A percentile compares a stretch with the other conserved stretches of the same genome.
Evolutionary conservation across 2,329 filamentous ascomycete genomes (phyloP).

Genomic region (Chaetothyriales sp.): DNA sequence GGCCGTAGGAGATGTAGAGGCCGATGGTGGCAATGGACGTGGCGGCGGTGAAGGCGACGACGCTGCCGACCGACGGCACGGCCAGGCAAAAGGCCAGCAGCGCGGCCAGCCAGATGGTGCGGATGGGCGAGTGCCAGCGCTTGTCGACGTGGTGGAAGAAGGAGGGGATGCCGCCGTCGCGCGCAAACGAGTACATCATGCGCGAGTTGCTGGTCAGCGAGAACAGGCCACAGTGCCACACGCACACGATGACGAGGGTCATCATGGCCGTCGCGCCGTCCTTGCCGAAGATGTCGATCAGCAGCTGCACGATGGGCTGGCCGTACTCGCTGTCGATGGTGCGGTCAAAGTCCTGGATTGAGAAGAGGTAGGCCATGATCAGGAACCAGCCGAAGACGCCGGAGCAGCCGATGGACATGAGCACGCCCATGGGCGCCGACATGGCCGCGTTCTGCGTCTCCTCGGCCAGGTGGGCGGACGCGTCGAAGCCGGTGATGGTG

Average conservation of each 20-base stretch:
- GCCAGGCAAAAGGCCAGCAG: conserved; percentile 42
- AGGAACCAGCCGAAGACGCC: conserved; percentile 47
- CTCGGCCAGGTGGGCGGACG: conserved; percentile 41
- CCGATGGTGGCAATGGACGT: conserved; percentile 48
- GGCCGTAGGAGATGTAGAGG: conserved; percentile 45
- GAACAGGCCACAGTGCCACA: conserved; percentile 50
- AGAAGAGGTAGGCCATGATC: conserved; percentile 44
- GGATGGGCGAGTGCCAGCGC: conserved; percentile 34
- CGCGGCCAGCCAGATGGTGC: conserved; percentile 42
- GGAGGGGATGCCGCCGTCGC: conserved; percentile 48
- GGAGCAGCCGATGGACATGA: conserved; percentile 44
- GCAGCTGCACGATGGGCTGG: conserved; percentile 46
- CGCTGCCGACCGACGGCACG: conserved; percentile 41
- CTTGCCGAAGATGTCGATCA: conserved; percentile 44
- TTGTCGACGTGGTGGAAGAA: conserved; percentile 43
- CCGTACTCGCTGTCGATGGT: conserved; percentile 34
- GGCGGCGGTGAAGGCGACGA: conserved; percentile 44
- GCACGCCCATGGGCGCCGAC: conserved; percentile 44
- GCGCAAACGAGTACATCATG: conserved; percentile 56
- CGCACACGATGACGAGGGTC: conserved; percentile 43
- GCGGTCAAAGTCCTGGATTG: conserved; percentile 42
- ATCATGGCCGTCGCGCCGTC: conserved; percentile 44
- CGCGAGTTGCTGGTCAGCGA: conserved; percentile 48
- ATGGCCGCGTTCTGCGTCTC: conserved; percentile 45
- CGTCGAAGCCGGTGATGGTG: conserved; percentile 30